These are phyloP conservation scores for Plasmodium gaboni DNA, from an alignment of 169 alveolate species.

Conservation along the genomic window DNA sequence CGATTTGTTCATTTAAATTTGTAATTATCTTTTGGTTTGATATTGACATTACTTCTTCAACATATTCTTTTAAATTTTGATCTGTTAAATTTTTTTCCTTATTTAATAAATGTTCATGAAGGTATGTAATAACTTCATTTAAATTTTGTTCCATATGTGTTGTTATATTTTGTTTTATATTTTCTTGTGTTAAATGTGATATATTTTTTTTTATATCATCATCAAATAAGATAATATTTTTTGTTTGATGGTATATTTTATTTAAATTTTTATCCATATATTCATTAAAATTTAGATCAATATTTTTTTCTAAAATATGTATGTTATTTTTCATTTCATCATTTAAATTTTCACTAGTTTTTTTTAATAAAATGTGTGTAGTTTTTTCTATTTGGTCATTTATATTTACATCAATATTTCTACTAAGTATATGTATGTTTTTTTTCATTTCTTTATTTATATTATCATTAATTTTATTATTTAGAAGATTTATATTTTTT, in stretches of 20 bases:
- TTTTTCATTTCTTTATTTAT: slow-evolving; percentile 38
- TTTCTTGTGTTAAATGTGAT: too few relatives aligned
- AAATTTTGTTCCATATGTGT: too few relatives aligned
- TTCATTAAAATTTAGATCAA: slow-evolving; percentile 1
- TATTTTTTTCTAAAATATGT: slow-evolving; percentile 11
- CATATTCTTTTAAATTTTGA: too few relatives aligned
- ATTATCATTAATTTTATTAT: slow-evolving; percentile 30
- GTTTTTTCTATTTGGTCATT: slow-evolving; percentile 33
- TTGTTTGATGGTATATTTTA: too few relatives aligned
- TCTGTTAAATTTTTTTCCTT: too few relatives aligned
- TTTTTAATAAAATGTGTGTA: slow-evolving; percentile 4
- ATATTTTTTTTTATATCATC: too few relatives aligned
- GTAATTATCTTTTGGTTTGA: not conserved
- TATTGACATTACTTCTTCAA: not conserved
- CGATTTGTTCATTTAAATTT: not conserved
- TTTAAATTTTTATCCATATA: not conserved
- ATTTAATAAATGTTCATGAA: too few relatives aligned
- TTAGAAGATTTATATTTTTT: slow-evolving; percentile 15
- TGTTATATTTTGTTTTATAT: too few relatives aligned
- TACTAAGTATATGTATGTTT: slow-evolving; percentile 19
- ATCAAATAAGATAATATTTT: too few relatives aligned
- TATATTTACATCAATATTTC: slow-evolving; percentile 52
- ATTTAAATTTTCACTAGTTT: not conserved
- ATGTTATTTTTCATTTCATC: slow-evolving; percentile 22
- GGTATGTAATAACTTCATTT: too few relatives aligned